Evolutionary conservation across 345 rosid species (phyloP).

Genomic region (Gossypium rotundifolium): DNA sequence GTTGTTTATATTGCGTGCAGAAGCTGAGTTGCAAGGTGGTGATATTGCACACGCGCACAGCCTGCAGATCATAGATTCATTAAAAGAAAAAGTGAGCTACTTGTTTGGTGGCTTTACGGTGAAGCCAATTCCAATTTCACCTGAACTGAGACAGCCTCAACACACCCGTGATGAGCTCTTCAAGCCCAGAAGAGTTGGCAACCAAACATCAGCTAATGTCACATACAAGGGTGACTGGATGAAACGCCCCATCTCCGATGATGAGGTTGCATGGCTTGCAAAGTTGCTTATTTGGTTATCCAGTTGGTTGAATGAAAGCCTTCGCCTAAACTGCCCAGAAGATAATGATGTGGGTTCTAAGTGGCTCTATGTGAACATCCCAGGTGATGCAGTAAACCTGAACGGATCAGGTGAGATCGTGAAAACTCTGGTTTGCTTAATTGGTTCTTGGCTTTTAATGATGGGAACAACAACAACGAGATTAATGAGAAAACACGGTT

Average conservation of each 20-base stretch:
- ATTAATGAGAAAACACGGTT: constrained; percentile 58
- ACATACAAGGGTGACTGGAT: constrained; percentile 85
- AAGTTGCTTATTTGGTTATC: constrained; percentile 61
- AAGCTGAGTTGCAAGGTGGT: constrained; percentile 74
- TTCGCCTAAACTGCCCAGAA: constrained; percentile 43
- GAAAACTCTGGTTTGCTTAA: constrained; percentile 34
- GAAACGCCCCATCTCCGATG: constrained; percentile 74
- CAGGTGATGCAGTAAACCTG: constrained; percentile 31
- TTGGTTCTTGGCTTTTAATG: constrained; percentile 44
- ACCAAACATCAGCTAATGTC: constrained; percentile 27
- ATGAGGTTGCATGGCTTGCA: constrained; percentile 81
- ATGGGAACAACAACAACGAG: constrained; percentile 25
- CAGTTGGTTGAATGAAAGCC: constrained; percentile 52
- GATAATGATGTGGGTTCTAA: constrained; percentile 18
- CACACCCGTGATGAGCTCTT: constrained; percentile 57
- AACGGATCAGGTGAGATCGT: constrained; percentile 37
- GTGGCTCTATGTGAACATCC: constrained; percentile 50
- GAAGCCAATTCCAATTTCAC: constrained; percentile 42
- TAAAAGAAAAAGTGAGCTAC: constrained; percentile 45
- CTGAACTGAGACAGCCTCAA: constrained; percentile 36
- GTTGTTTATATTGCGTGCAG: constrained; percentile 82
- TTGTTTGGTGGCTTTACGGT: constrained; percentile 52
- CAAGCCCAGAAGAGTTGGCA: constrained; percentile 66
- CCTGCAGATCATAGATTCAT: constrained; percentile 45
- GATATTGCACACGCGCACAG: constrained; percentile 29